Evolutionary conservation across 768 basidiomycete genomes (phyloP).

Genomic region (Serendipita sp.): DNA sequence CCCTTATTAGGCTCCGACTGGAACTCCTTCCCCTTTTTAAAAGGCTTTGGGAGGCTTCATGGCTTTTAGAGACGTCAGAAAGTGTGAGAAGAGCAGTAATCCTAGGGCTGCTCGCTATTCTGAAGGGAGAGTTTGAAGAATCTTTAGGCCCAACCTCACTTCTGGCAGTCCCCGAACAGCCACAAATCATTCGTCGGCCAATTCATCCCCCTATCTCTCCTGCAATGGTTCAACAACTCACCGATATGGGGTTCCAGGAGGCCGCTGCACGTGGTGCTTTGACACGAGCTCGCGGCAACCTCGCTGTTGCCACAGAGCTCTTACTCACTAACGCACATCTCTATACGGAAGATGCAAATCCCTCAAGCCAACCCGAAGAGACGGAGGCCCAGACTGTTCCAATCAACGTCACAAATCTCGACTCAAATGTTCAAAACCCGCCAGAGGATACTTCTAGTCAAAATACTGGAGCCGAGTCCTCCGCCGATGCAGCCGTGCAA

Average conservation of each 20-base stretch:
- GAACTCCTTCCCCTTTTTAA: constrained; percentile 48
- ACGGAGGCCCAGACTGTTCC: constrained; percentile 7
- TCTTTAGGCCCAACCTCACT: constrained; percentile 28
- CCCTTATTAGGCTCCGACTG: constrained; percentile 66
- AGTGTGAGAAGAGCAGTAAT: constrained; percentile 61
- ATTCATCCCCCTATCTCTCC: constrained; percentile 20
- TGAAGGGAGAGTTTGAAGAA: constrained; percentile 70
- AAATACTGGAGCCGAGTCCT: constrained; percentile 8
- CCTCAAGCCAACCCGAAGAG: constrained; percentile 13
- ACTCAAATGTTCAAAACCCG: constrained; percentile 20
- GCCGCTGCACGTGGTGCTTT: constrained; percentile 73
- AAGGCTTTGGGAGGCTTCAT: constrained; percentile 64
- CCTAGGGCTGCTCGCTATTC: constrained; percentile 60
- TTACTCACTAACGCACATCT: constrained; percentile 71
- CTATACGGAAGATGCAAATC: constrained; percentile 42
- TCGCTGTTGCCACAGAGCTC: constrained; percentile 74
- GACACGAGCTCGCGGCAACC: constrained; percentile 69
- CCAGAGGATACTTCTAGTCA: neutral
- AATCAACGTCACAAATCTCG: constrained; percentile 40
- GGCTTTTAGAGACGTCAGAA: constrained; percentile 64
- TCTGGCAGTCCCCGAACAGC: constrained; percentile 14
- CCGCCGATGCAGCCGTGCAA: constrained; percentile 5
- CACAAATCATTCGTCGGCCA: constrained; percentile 11
- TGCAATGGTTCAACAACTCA: constrained; percentile 52
- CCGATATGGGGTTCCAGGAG: constrained; percentile 96